Base-by-base conservation (phyloP, 352 stramenopile species). In the Globisporangium megalacanthum region DNA sequence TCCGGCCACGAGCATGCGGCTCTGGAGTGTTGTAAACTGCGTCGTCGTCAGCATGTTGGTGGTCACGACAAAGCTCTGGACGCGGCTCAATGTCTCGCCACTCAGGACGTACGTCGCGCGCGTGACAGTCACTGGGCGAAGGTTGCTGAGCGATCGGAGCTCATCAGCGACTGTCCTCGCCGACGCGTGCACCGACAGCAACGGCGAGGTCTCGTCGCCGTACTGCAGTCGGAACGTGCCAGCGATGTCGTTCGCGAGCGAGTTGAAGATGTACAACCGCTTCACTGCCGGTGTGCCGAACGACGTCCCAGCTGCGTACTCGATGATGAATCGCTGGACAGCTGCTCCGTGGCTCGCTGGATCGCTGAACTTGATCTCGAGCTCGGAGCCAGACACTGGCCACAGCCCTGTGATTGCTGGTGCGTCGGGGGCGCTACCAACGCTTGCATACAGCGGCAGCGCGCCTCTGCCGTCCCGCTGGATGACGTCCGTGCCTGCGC, bases 161-260 rank as follows among this genome's bases (percentile, higher is more conserved):
- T 72, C 80, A 10, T 46, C 52, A 10, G 54, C 49, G 3, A 93
- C 36, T 22, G 45, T 53, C 10, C 29, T 56, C 5, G 83, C 73
- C 1, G 75, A 82, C 14, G 72, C 72, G 31, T 93, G 66, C 15
- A 86, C 66, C 20, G 72, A 51, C 15, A 93, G 58, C n/a, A 86
- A 56, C 10, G 68, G 63, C 14, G 81, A 75, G 10, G 72, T 20
- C 4, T 65, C 56, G 35, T 83, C 72, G 5, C 79, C 83, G 37
- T 92, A 93, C 41, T 85, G 70, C 33, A 93, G 44, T 1, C 63
- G 76, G 46, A 93, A 93, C 6, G 75, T 88, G 2, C 83, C 83
- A 7, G 65, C 56, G 13, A 86, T 72, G 49, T 93, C 78, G 51
- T 86, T 74, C 42, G 74, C 65, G 1, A 74, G 17, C 11, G 56